phyloP scores from a whole-genome alignment of 2,329 filamentous ascomycete species.

The Diaporthe aspalathi region DNA sequence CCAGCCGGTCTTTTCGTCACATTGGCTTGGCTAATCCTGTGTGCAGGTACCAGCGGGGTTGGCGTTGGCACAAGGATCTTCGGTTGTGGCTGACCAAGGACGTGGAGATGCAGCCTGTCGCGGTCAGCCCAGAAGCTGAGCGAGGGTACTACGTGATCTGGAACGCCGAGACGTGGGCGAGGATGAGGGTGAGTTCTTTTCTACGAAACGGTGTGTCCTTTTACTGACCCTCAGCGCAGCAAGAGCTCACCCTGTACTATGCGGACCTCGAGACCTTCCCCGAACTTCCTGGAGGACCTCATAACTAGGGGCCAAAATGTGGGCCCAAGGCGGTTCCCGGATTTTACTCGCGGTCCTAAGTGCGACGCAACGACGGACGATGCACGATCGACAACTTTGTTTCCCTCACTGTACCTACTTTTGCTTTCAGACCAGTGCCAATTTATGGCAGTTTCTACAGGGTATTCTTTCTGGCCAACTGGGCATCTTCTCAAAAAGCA shows the following conservation, averaged over 20 bases:
- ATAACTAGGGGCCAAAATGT: constrained; percentile 33
- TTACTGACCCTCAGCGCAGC: constrained; percentile 52
- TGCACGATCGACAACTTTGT: constrained; percentile 1
- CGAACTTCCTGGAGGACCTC: constrained; percentile 28
- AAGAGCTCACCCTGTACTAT: constrained; percentile 71
- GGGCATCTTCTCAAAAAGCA: constrained; percentile 16
- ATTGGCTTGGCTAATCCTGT: background rate
- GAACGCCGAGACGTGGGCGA: constrained; percentile 71
- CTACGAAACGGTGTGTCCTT: background rate
- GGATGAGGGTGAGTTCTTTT: constrained; percentile 66
- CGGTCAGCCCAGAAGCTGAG: constrained; percentile 68
- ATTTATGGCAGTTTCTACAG: constrained; percentile 1
- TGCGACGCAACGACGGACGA: background rate
- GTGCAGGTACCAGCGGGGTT: constrained; percentile 69
- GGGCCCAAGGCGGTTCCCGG: constrained; percentile 1
- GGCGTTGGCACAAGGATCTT: constrained; percentile 76
- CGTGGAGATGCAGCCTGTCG: constrained; percentile 72
- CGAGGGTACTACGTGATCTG: constrained; percentile 76
- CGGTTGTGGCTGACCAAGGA: constrained; percentile 77
- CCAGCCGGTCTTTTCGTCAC: background rate
- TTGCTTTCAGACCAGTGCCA: constrained; percentile 16
- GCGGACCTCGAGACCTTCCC: constrained; percentile 67
- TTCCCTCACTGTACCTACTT: constrained; percentile 19
- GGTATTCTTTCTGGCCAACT: constrained; percentile 3
- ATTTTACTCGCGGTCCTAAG: background rate